Conservation (phyloP, 2,329 filamentous ascomycete genomes). For the Pseudogymnoascus sp. region DNA sequence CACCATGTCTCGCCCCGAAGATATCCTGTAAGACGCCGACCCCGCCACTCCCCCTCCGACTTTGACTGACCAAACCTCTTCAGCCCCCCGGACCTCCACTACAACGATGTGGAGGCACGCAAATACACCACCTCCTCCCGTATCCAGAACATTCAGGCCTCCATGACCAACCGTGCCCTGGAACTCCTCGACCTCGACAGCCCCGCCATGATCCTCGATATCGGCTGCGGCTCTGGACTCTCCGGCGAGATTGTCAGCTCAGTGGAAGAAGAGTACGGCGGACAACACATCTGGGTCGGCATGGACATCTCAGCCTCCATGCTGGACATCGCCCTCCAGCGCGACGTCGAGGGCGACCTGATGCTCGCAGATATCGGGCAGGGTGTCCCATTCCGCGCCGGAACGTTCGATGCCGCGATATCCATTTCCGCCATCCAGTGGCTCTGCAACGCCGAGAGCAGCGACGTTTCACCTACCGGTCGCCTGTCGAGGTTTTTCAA, state of each 20-base stretch:
- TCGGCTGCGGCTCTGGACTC: conserved; percentile 93
- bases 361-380: conserved; percentile 92
- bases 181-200: conserved; percentile 74
- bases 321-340: conserved; percentile 87
- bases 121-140: conserved; percentile 97
- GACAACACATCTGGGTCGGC: conserved; percentile 91
- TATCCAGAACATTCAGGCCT: conserved; percentile 89
- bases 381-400: conserved; percentile 85
- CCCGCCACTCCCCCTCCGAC: conserved; percentile 14
- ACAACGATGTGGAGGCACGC: conserved; percentile 88
- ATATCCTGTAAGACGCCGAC: conserved; percentile 61
- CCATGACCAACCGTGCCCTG: conserved; percentile 89
- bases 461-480: conserved; percentile 71
- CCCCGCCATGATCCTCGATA: conserved; percentile 84
- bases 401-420: conserved; percentile 89
- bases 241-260: conserved; percentile 86
- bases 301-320: conserved; percentile 95
- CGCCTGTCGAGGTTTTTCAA: conserved; percentile 83
- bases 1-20: conserved; percentile 94
- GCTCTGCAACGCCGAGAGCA: conserved; percentile 92
- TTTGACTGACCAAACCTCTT: conserved; percentile 18
- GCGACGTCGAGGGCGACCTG: conserved; percentile 90
- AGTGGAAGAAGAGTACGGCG: conserved; percentile 60
- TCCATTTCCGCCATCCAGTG: conserved; percentile 96
- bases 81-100: conserved; percentile 92